Conservation (phyloP, 805 yeast species). For the Kuraishia piskuri region DNA sequence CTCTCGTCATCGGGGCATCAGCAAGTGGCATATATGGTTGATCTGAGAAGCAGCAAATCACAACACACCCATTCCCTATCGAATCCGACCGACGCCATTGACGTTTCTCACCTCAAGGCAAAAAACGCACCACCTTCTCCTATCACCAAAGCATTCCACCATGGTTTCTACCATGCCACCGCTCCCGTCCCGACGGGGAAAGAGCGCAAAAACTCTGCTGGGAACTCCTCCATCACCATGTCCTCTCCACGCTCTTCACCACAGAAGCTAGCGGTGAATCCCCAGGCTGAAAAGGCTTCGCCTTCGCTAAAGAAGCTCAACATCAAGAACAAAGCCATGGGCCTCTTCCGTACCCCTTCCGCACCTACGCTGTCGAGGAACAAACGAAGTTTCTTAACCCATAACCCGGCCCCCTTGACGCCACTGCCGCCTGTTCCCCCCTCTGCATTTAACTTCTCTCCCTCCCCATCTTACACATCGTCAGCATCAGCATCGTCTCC, state of each 20-base stretch:
- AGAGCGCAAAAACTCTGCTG: neutral
- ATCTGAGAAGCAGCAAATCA: slow-evolving; percentile 3
- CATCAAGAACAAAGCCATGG: neutral
- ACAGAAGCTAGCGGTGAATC: neutral
- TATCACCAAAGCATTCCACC: slow-evolving; percentile 13
- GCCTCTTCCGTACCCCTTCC: slow-evolving; percentile 11
- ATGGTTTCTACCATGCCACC: slow-evolving; percentile 12
- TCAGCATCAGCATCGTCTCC: neutral
- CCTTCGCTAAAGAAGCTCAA: neutral
- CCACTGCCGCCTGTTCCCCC: neutral
- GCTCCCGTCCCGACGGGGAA: slow-evolving; percentile 7
- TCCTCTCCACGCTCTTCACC: neutral
- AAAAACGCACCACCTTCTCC: slow-evolving; percentile 13
- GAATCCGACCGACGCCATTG: slow-evolving; percentile 14
- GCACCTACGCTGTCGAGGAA: slow-evolving; percentile 9
- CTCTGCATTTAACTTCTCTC: neutral
- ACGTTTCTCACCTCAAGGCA: slow-evolving; percentile 5
- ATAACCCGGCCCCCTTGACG: neutral
- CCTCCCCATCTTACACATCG: neutral
- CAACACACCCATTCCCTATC: slow-evolving; percentile 18
- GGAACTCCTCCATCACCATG: no score
- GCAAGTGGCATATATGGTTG: slow-evolving; percentile 6
- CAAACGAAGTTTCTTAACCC: neutral
- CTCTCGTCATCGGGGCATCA: neutral
- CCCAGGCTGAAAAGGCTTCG: neutral